A percentile compares a stretch with the other conserved stretches of the same genome.
Conservation (phyloP, 129 eudicot species). For the Centrapalus pauciflorus region DNA sequence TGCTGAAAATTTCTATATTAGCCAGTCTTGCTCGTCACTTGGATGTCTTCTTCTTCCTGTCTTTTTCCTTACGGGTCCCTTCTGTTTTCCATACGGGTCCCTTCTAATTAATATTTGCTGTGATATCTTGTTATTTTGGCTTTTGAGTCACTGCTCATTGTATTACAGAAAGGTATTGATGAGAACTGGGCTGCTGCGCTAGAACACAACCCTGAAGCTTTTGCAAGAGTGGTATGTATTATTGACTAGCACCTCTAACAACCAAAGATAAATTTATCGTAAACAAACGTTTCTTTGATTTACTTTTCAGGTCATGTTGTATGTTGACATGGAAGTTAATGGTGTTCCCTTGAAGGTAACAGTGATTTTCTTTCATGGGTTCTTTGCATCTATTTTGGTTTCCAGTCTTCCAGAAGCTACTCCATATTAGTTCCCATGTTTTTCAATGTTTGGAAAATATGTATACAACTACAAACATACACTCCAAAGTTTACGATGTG, state of each 20-base stretch:
- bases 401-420: neutral
- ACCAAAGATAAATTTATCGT: neutral
- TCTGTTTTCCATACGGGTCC: neutral
- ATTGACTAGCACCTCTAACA: neutral
- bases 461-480: neutral
- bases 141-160: neutral
- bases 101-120: neutral
- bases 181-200: constrained; percentile 97
- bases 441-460: neutral
- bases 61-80: neutral
- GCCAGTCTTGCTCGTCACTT: neutral
- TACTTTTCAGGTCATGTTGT: constrained; percentile 83
- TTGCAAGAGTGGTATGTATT: constrained; percentile 83
- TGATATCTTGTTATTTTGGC: constrained; percentile 1
- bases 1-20: neutral
- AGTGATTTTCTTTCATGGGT: neutral
- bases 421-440: neutral
- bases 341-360: constrained; percentile 93
- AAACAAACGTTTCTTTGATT: neutral
- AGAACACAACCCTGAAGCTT: constrained; percentile 94
- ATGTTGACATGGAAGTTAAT: constrained; percentile 98
- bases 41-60: neutral
- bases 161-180: constrained; percentile 82
- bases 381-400: neutral
- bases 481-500: neutral